These are phyloP conservation scores for Dissophora globulifera DNA, from an alignment of 192 early-diverging fungal species.

Conservation along the genomic window DNA sequence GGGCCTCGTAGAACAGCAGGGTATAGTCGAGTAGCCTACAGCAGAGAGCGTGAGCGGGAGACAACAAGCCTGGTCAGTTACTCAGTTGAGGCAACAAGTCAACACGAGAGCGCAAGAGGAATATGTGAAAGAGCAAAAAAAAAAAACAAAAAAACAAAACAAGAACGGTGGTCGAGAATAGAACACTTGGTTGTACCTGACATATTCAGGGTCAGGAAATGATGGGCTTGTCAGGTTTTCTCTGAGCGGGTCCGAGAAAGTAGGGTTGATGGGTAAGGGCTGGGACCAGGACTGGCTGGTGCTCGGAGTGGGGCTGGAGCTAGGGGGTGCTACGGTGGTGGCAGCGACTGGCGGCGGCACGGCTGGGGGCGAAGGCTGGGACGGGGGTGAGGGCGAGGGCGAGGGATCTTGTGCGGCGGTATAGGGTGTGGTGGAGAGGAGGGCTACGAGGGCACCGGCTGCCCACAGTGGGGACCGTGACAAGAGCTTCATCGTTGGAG, in stretches of 20 bases:
- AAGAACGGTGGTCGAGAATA: background rate
- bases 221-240: conserved; percentile 10
- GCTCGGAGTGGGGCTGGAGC: no score
- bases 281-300: background rate
- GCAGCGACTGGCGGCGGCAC: background rate
- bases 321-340: background rate
- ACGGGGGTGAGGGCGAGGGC: background rate
- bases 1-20: conserved; percentile 67
- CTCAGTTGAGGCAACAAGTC: no score
- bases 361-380: background rate
- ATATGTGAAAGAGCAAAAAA: no score
- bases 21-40: conserved; percentile 56
- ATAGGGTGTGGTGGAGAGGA: no score
- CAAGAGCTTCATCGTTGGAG: background rate
- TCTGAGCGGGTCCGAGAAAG: conserved; percentile 2
- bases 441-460: background rate
- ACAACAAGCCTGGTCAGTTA: no score
- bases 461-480: background rate
- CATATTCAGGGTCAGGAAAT: conserved; percentile 49
- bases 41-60: no score
- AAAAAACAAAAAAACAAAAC: background rate
- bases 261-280: conserved; percentile 13
- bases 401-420: no score
- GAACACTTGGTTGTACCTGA: conserved; percentile 30
- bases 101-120: background rate